Percentiles rank a stretch among this genome's conserved stretches.
phyloP scores from a whole-genome alignment of 305 asterid species.

The Fraxinus angustifolia region DNA sequence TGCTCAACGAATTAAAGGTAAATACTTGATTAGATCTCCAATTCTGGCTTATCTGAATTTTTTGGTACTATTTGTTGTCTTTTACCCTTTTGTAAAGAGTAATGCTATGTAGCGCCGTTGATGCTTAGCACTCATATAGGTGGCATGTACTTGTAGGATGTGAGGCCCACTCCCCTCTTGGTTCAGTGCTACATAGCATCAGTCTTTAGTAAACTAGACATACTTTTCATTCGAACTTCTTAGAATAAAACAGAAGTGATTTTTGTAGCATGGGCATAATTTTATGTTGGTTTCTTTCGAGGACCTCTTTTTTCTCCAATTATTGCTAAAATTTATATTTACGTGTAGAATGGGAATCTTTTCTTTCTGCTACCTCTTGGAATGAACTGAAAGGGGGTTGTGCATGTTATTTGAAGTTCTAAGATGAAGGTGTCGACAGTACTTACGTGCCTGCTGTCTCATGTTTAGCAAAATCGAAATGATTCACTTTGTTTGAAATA shows the following conservation, averaged over 20 bases:
- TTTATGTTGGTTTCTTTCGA: background rate
- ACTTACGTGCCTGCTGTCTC: background rate
- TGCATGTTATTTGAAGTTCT: background rate
- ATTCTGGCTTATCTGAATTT: background rate
- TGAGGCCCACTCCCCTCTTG: background rate
- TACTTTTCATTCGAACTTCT: background rate
- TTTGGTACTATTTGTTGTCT: background rate
- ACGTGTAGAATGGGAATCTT: background rate
- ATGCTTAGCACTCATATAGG: background rate
- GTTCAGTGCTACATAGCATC: background rate
- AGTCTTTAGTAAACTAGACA: background rate
- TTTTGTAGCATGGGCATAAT: background rate
- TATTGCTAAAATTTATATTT: background rate
- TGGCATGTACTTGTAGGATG: background rate
- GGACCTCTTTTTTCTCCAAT: background rate
- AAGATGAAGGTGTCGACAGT: background rate
- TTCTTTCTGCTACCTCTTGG: background rate
- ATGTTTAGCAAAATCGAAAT: background rate
- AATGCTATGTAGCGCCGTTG: background rate
- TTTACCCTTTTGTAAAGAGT: background rate
- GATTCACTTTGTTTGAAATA: background rate
- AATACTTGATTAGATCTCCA: conserved; percentile 20
- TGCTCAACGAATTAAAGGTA: conserved; percentile 87
- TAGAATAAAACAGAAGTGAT: background rate
- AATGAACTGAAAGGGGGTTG: background rate